These are phyloP conservation scores for Xylariaceae sp. DNA, from an alignment of 2,329 filamentous ascomycete genomes.

Conservation along the genomic window DNA sequence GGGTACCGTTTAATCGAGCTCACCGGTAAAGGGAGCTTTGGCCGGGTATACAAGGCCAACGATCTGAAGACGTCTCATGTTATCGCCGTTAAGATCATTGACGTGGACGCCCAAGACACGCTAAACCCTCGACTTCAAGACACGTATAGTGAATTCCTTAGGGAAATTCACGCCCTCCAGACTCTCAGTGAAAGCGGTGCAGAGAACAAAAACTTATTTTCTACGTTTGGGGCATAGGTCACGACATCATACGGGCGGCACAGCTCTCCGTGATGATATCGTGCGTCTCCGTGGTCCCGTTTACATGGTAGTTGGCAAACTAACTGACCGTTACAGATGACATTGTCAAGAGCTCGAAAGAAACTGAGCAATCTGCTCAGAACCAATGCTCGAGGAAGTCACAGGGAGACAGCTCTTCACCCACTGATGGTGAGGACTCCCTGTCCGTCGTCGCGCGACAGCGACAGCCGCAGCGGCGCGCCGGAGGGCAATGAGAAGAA, in stretches of 20 bases:
- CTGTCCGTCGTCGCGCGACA: no score
- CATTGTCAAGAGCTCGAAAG: slow-evolving; percentile 21
- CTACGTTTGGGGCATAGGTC: no score
- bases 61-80: slow-evolving; percentile 40
- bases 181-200: slow-evolving; percentile 67
- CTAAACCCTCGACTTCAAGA: slow-evolving; percentile 57
- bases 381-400: slow-evolving; percentile 18
- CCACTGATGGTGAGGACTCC: slow-evolving; percentile 27
- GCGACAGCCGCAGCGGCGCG: no score
- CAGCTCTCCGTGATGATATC: no score
- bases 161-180: slow-evolving; percentile 62
- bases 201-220: slow-evolving; percentile 74
- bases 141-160: slow-evolving; percentile 62
- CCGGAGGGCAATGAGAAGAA: no score
- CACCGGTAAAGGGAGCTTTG: slow-evolving; percentile 69
- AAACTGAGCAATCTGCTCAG: slow-evolving; percentile 11
- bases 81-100: slow-evolving; percentile 75
- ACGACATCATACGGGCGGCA: no score
- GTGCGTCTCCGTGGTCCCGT: no score
- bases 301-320: no score
- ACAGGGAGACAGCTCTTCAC: slow-evolving; percentile 28
- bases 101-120: slow-evolving; percentile 70
- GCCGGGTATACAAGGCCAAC: slow-evolving; percentile 63
- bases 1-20: slow-evolving; percentile 63
- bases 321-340: slow-evolving; percentile 14